phyloP scores from a whole-genome alignment of 805 yeast genomes.

The Brettanomyces custersianus region DNA sequence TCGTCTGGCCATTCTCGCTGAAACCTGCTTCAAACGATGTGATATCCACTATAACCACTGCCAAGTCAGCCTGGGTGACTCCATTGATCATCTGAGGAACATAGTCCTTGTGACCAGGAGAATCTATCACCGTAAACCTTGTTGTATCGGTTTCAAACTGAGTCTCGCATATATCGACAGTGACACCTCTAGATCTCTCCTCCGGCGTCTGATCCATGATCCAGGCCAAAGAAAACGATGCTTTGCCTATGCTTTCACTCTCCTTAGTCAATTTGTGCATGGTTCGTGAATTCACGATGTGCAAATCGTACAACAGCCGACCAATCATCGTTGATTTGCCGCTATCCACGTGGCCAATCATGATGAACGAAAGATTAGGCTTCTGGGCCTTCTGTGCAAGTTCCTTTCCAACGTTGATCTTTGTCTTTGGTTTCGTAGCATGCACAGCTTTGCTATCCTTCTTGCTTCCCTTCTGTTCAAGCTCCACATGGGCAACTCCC shows the following conservation, averaged over 20 bases:
- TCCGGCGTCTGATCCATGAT: constrained; percentile 73
- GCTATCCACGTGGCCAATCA: constrained; percentile 81
- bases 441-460: constrained; percentile 7
- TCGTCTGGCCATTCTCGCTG: constrained; percentile 58
- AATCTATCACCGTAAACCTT: constrained; percentile 65
- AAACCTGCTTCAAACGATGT: constrained; percentile 71
- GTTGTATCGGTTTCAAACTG: constrained; percentile 47
- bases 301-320: constrained; percentile 55
- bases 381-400: constrained; percentile 29
- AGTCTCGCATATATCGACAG: constrained; percentile 68
- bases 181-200: constrained; percentile 69
- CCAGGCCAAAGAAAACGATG: constrained; percentile 81
- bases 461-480: constrained; percentile 2
- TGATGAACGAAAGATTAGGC: constrained; percentile 63
- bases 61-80: constrained; percentile 69
- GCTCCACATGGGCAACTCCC: constrained; percentile 16
- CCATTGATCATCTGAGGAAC: constrained; percentile 86
- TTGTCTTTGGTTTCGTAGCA: constrained; percentile 33
- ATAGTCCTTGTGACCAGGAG: constrained; percentile 79
- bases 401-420: constrained; percentile 34
- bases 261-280: constrained; percentile 56
- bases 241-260: constrained; percentile 59
- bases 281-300: constrained; percentile 56
- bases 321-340: constrained; percentile 82
- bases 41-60: constrained; percentile 63